Evolutionary conservation across 495 filamentous ascomycete genomes (phyloP).

Genomic region (Penicillium roqueforti): DNA sequence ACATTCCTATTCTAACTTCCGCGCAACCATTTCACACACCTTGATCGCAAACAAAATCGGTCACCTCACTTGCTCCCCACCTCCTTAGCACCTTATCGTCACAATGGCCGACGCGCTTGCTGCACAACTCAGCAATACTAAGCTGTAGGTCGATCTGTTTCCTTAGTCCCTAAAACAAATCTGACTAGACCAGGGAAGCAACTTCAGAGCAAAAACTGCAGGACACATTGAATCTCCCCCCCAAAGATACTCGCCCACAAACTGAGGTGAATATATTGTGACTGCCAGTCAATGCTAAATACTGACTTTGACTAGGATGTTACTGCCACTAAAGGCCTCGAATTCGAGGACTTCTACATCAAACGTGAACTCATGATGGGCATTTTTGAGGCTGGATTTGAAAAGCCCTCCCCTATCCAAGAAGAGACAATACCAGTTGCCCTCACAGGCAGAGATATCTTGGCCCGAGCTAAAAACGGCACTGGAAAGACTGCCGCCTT

Average conservation of each 20-base stretch:
- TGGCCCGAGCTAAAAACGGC: slow-evolving; percentile 96
- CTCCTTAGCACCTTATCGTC: slow-evolving; percentile 15
- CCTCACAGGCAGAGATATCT: slow-evolving; percentile 88
- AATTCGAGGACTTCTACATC: slow-evolving; percentile 95
- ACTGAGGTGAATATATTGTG: slow-evolving; percentile 67
- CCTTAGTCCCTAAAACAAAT: not conserved
- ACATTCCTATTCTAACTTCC: not conserved
- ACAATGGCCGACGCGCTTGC: slow-evolving; percentile 58
- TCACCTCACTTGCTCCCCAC: not conserved
- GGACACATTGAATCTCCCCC: slow-evolving; percentile 67
- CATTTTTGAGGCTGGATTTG: slow-evolving; percentile 97
- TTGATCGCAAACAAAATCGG: not conserved
- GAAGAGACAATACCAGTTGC: slow-evolving; percentile 98
- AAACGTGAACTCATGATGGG: slow-evolving; percentile 96
- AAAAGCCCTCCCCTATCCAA: slow-evolving; percentile 98
- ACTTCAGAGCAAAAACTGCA: slow-evolving; percentile 68
- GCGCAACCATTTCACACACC: not conserved
- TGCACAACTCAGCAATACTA: slow-evolving; percentile 67
- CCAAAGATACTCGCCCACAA: slow-evolving; percentile 83
- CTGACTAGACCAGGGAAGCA: slow-evolving; percentile 43
- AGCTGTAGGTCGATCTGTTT: slow-evolving; percentile 50
- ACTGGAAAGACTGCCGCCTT: slow-evolving; percentile 98
- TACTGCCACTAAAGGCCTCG: slow-evolving; percentile 91
- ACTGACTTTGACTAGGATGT: slow-evolving; percentile 67
- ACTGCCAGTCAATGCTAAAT: not conserved